Base-by-base conservation (phyloP, 352 stramenopile genomes). In the Globisporangium okanoganense region DNA sequence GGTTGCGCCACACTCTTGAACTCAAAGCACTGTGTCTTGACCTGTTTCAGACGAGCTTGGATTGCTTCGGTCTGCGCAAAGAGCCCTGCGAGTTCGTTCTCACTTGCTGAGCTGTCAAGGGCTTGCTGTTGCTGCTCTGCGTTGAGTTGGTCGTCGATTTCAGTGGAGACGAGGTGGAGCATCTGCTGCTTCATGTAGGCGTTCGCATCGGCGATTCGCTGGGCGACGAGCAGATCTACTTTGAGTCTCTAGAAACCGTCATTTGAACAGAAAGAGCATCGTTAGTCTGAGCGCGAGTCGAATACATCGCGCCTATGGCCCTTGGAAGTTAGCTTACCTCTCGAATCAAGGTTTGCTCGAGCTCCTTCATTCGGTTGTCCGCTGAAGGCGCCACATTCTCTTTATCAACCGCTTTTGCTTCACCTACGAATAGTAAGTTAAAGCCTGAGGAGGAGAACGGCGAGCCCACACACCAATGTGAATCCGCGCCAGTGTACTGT, bases 221-320 rank as follows among this genome's bases (percentile, higher is more conserved):
- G 83, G 0, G 83, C 79, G 9, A 93, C 78, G 9, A 93, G 64
- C 7, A 93, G 47, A 59, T 93, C 83, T 13, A 93, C 83, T 57
- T 90, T 90, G 14, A 91, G 72, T 6, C 82, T 70, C 83, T 93
- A 16, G 9, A 10, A 16, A 24, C 12, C 6, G 40, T 45, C 27
- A 70, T 18, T 2, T 13, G 57, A 20, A 4, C 12, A 24, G 5
- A 2, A 56, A 45, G 50, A 20, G 43, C 10, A 41, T 41, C 13
- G 36, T 41, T n/a, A n/a, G 36, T 44, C 38, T 20, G 18, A 20
- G 5, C 13, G 5, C 36, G n/a, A 18, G 36, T 38, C 25, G 29
- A 38, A 16, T n/a, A 58, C 3, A 29, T 3, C 2, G 2, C 14
- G 36, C 3, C n/a, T 12, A 18, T 6, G 14, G 13, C n/a, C 10